Conservation (phyloP, 2,329 filamentous ascomycete genomes). For the Fusarium sp. region DNA sequence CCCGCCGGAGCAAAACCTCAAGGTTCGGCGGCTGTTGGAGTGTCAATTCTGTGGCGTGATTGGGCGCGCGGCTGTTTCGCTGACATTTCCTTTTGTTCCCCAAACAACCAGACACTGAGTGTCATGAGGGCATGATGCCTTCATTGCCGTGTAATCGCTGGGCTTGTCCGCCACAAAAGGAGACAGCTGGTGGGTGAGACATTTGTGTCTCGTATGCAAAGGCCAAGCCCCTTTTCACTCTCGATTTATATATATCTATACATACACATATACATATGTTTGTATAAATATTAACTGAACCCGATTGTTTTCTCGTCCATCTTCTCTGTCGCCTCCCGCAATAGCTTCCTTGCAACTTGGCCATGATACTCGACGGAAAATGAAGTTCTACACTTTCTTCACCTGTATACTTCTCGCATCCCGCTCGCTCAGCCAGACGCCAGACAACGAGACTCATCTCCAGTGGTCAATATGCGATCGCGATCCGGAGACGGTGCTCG, state of each 20-base stretch:
- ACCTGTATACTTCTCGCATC: not conserved
- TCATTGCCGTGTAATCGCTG: slow-evolving; percentile 1
- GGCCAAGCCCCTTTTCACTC: not conserved
- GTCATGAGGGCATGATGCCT: slow-evolving; percentile 10
- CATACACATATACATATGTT: too few relatives aligned
- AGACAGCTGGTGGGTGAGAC: not conserved
- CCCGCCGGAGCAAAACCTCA: not conserved
- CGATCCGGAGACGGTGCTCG: slow-evolving; percentile 26
- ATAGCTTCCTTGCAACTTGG: not conserved
- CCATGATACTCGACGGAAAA: not conserved
- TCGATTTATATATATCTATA: not conserved
- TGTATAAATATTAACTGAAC: not conserved
- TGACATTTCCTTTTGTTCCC: not conserved
- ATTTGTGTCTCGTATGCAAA: not conserved
- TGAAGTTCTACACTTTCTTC: slow-evolving; percentile 16
- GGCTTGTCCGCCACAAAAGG: not conserved
- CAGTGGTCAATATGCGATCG: slow-evolving; percentile 39
- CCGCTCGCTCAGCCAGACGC: not conserved
- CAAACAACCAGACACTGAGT: not conserved
- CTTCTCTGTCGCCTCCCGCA: not conserved
- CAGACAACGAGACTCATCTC: slow-evolving; percentile 28
- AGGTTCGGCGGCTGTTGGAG: not conserved
- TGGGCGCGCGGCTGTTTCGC: slow-evolving; percentile 12
- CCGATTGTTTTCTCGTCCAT: not conserved
- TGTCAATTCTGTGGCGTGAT: slow-evolving; percentile 12